phyloP scores from a whole-genome alignment of 306 rosid genomes.

The Hippophae rhamnoides region DNA sequence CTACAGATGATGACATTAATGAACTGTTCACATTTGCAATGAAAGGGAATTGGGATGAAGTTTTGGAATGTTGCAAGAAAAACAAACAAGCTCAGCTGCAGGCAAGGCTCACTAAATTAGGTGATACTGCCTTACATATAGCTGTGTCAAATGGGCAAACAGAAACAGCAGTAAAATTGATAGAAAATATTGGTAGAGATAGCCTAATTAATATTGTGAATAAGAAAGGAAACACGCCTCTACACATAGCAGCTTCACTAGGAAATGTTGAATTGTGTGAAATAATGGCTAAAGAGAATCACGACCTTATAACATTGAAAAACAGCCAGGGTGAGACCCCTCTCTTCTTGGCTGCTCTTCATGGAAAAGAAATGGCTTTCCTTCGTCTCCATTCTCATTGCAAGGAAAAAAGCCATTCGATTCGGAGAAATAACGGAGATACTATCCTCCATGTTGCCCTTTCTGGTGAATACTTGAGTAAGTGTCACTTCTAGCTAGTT shows the following conservation, averaged over 20 bases:
- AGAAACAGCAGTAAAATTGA: conserved; percentile 2
- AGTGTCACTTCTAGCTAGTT: background rate
- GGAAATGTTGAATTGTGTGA: conserved; percentile 9
- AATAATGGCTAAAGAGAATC: background rate
- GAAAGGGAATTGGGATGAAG: conserved; percentile 18
- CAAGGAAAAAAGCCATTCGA: background rate
- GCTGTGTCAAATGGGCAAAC: conserved; percentile 16
- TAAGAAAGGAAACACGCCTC: conserved; percentile 12
- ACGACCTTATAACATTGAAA: background rate
- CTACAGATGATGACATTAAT: conserved; percentile 6
- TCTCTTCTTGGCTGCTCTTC: conserved; percentile 20
- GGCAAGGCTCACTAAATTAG: conserved; percentile 16
- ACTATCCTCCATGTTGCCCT: conserved; percentile 19
- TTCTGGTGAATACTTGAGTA: conserved; percentile 17
- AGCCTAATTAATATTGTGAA: background rate
- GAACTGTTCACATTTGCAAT: conserved; percentile 13
- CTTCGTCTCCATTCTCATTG: conserved; percentile 1
- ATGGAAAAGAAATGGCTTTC: conserved; percentile 15
- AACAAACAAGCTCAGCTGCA: background rate
- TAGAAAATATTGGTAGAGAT: background rate
- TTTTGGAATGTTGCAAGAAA: background rate
- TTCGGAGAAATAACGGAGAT: conserved; percentile 12
- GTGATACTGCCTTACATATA: conserved; percentile 20
- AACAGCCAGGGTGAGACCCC: conserved; percentile 18
- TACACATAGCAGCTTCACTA: conserved; percentile 17